phyloP scores from a whole-genome alignment of 768 basidiomycete genomes.

The Serpula lacrymans region DNA sequence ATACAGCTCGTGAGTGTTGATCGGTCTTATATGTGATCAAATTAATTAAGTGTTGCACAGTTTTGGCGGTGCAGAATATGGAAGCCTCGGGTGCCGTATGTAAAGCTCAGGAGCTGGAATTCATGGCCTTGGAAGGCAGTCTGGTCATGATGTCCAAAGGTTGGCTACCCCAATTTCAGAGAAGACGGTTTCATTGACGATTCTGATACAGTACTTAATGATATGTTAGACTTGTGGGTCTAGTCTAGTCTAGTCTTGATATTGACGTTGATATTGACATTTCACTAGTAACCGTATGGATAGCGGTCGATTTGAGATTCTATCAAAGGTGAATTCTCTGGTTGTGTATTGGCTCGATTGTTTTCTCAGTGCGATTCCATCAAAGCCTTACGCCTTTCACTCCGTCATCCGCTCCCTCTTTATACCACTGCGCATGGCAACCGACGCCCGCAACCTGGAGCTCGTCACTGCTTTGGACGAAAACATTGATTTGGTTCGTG shows the following conservation, averaged over 20 bases:
- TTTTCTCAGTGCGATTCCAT: constrained; percentile 4
- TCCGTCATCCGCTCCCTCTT: constrained; percentile 73
- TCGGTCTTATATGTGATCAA: constrained; percentile 2
- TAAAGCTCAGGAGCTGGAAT: constrained; percentile 81
- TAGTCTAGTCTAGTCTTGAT: not conserved
- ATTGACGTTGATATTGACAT: constrained; percentile 1
- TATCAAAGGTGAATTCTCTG: constrained; percentile 40
- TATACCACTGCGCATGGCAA: constrained; percentile 63
- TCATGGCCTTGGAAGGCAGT: constrained; percentile 78
- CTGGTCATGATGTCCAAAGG: constrained; percentile 89
- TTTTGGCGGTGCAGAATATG: constrained; percentile 91
- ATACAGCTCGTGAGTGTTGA: constrained; percentile 54
- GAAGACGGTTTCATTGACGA: too few relatives aligned
- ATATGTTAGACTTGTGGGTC: constrained; percentile 75
- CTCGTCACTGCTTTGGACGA: constrained; percentile 68
- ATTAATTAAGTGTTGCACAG: constrained; percentile 17
- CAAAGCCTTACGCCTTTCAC: constrained; percentile 71
- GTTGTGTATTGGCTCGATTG: constrained; percentile 4
- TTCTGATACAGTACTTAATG: constrained; percentile 58
- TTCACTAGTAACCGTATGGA: constrained; percentile 74
- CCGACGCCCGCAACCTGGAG: constrained; percentile 62
- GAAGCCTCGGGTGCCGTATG: constrained; percentile 72
- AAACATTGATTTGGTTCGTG: constrained; percentile 56
- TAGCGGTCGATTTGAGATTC: constrained; percentile 77
- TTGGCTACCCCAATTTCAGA: constrained; percentile 19